These are phyloP conservation scores for Talinum fruticosum DNA, from an alignment of 148 eudicot genomes.

Conservation along the genomic window DNA sequence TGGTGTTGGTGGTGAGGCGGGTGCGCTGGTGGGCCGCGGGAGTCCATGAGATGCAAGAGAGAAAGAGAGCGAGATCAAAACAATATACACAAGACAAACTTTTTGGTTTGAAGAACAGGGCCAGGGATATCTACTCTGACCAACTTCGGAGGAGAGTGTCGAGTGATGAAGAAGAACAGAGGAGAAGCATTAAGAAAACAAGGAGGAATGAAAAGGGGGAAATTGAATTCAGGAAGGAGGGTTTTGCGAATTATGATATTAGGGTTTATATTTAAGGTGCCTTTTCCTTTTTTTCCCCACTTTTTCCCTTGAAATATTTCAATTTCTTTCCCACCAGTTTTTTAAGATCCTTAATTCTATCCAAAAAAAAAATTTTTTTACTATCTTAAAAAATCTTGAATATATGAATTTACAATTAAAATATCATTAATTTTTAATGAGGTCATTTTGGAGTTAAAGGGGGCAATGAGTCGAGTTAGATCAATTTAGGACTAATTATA, in stretches of 20 bases:
- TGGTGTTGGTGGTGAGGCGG: conserved; percentile 28
- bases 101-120: not conserved
- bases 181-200: not conserved
- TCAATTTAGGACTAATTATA: too few relatives aligned
- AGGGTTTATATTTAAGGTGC: conserved; percentile 13
- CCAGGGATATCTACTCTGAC: not conserved
- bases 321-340: conserved; percentile 4
- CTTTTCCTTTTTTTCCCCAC: conserved; percentile 8
- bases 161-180: not conserved
- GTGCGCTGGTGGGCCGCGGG: conserved; percentile 17
- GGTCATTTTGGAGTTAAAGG: too few relatives aligned
- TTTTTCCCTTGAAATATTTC: not conserved
- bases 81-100: not conserved
- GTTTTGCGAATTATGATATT: conserved; percentile 6
- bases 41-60: conserved; percentile 1
- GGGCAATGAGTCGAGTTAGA: too few relatives aligned
- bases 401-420: too few relatives aligned
- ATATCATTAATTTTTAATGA: too few relatives aligned
- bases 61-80: conserved; percentile 1
- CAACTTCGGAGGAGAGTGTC: not conserved
- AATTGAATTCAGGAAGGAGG: conserved; percentile 2
- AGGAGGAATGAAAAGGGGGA: not conserved
- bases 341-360: too few relatives aligned
- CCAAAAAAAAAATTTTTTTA: too few relatives aligned
- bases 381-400: too few relatives aligned